Evolutionary conservation across 805 yeast species (phyloP).

Genomic region (Barnettozyma pratensis): DNA sequence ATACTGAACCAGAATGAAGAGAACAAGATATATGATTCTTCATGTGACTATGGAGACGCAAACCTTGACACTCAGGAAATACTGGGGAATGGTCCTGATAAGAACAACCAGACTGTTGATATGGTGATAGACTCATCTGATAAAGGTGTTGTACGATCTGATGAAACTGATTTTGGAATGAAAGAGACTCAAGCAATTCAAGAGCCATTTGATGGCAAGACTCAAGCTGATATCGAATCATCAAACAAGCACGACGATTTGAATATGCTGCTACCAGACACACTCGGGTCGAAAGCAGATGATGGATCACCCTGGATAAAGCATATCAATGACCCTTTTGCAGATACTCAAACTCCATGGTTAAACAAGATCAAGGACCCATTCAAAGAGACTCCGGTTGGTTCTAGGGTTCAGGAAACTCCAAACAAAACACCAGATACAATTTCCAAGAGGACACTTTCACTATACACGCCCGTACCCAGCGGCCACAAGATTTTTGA

Average conservation of each 20-base stretch:
- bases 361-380: conserved; percentile 28
- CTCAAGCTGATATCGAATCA: neutral
- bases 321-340: conserved; percentile 1
- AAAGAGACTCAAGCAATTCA: neutral
- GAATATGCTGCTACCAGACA: neutral
- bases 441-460: neutral
- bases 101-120: too few species aligned
- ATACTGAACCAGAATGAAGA: conserved; percentile 18
- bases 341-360: conserved; percentile 12
- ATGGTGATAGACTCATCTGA: neutral
- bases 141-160: conserved; percentile 2
- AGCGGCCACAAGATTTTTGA: conserved; percentile 18
- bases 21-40: conserved; percentile 22
- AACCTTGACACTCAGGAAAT: conserved; percentile 18
- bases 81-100: conserved; percentile 1
- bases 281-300: neutral
- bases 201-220: neutral
- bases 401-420: conserved; percentile 6
- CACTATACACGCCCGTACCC: conserved; percentile 5
- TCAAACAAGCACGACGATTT: neutral
- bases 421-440: conserved; percentile 17
- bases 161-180: neutral
- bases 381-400: conserved; percentile 24
- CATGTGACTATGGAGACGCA: conserved; percentile 17
- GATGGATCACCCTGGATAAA: conserved; percentile 1